Evolutionary conservation across 192 early-diverging fungal species (phyloP).

Genomic region (Gaertneriomyces sp.): DNA sequence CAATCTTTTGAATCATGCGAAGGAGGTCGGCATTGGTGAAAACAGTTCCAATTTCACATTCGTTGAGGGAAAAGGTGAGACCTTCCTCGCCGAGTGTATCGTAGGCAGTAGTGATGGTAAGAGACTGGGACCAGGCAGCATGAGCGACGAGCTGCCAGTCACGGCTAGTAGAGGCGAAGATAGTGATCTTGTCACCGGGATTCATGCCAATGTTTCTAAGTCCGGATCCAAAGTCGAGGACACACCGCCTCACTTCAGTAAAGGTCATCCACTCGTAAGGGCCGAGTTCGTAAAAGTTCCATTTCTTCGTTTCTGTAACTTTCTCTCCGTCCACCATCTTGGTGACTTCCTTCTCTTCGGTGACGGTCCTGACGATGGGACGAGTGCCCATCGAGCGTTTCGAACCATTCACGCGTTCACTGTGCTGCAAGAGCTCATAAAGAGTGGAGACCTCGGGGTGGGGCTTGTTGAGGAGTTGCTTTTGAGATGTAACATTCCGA

Average conservation of each 20-base stretch:
- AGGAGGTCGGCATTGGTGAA: slow-evolving; percentile 75
- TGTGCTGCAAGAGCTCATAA: slow-evolving; percentile 67
- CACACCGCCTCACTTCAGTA: slow-evolving; percentile 51
- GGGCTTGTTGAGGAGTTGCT: slow-evolving; percentile 10
- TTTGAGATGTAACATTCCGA: slow-evolving; percentile 12
- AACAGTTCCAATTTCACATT: slow-evolving; percentile 66
- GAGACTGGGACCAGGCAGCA: slow-evolving; percentile 61
- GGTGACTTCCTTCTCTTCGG: slow-evolving; percentile 72
- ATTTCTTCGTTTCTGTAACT: slow-evolving; percentile 68
- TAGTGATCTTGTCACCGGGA: slow-evolving; percentile 39
- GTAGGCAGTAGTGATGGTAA: slow-evolving; percentile 76
- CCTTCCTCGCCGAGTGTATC: slow-evolving; percentile 80
- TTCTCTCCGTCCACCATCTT: slow-evolving; percentile 55
- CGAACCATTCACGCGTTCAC: slow-evolving; percentile 50
- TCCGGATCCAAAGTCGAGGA: slow-evolving; percentile 65
- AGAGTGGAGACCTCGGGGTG: slow-evolving; percentile 56
- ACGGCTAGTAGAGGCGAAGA: slow-evolving; percentile 46
- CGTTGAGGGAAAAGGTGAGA: slow-evolving; percentile 78
- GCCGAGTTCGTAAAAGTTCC: slow-evolving; percentile 78
- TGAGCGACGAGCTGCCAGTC: slow-evolving; percentile 66
- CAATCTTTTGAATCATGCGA: slow-evolving; percentile 59
- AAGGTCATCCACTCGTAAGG: slow-evolving; percentile 82
- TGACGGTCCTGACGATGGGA: slow-evolving; percentile 56
- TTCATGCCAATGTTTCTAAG: slow-evolving; percentile 64
- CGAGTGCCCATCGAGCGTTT: slow-evolving; percentile 70